Base-by-base conservation (phyloP, 148 eudicot genomes). In the Agrostemma githago region DNA sequence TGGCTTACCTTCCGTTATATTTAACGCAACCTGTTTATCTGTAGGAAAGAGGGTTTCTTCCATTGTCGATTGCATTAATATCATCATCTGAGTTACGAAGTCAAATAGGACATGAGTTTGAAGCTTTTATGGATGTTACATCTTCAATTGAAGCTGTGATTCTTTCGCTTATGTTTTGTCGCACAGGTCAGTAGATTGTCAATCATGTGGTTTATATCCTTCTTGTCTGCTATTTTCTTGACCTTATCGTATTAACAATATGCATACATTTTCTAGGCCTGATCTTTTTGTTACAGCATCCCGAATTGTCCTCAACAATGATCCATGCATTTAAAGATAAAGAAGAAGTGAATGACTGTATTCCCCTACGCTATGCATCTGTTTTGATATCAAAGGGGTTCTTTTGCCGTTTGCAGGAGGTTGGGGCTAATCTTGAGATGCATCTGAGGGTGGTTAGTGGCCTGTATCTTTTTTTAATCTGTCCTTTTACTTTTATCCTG, bases 41-140 rank as follows among this genome's bases (percentile, higher is more conserved):
- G 66, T 84, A 96, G 99, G 99, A 92, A 70, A 89, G 95, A 72
- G 99, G 99, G 16, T 92, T 96, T 81, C 92, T 96, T 81, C 95
- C 99, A 63, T 83, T 96, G 80, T 90, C 94, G 39, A 85, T 92
- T 77, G 99, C 99, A 37, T 75, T 96, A 62, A 82, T 96, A 67
- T 85, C 97, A 73, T 92, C 92, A 17, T 78, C 96, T 46, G 69
- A 75, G 72, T 82, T 88, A 73, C 87, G 90, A 39, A 82, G 84
- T 73, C 87, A 79, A 84, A 78, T 74, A 67, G 92, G 96, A 26
- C 84, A 76, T 43, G 76, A 76, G 21, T 60, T 80, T 72, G 89
- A 92, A 72, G 76, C 85, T 59, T 84, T 90, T 73, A 72, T 86
- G 77, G 97, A 92, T 76, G 79, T 92, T 74, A 82, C 87, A 26